Evolutionary conservation across 495 filamentous ascomycete genomes (phyloP).

Genomic region (Xylaria telfairii): DNA sequence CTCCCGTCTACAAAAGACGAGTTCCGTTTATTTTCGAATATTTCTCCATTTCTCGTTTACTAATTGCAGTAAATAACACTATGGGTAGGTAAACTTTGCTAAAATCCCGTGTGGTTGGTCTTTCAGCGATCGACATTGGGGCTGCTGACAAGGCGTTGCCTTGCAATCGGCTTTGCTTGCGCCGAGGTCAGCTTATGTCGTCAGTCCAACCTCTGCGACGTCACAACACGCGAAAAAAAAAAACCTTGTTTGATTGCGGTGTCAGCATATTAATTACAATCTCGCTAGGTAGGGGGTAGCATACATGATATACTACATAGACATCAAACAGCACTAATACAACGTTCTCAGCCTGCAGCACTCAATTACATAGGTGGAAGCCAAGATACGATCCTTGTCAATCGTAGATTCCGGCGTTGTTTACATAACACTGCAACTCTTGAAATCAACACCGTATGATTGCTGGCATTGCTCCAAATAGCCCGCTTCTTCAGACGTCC

Average conservation of each 20-base stretch:
- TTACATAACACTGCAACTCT: conserved; percentile 52
- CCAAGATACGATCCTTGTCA: not conserved
- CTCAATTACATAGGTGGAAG: not conserved
- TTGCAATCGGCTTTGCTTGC: not conserved
- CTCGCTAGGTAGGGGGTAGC: not conserved
- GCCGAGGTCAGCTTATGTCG: conserved; percentile 9
- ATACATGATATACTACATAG: not conserved
- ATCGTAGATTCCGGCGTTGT: not conserved
- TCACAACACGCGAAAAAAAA: not conserved
- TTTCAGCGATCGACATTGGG: conserved; percentile 6
- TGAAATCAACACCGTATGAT: conserved; percentile 40
- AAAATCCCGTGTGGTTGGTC: not conserved
- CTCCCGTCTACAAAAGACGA: not conserved
- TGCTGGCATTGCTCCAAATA: conserved; percentile 56
- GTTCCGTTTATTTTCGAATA: not conserved
- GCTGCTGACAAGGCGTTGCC: conserved; percentile 14
- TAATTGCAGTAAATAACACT: not conserved
- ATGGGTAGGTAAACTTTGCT: no score
- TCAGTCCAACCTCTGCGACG: not conserved
- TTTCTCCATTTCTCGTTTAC: not conserved
- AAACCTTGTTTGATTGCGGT: not conserved
- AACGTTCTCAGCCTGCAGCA: not conserved
- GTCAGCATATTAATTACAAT: not conserved
- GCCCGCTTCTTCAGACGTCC: conserved; percentile 49
- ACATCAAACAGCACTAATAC: not conserved